Evolutionary conservation across 2,329 filamentous ascomycete genomes (phyloP).

Genomic region (Beauveria medogensis): DNA sequence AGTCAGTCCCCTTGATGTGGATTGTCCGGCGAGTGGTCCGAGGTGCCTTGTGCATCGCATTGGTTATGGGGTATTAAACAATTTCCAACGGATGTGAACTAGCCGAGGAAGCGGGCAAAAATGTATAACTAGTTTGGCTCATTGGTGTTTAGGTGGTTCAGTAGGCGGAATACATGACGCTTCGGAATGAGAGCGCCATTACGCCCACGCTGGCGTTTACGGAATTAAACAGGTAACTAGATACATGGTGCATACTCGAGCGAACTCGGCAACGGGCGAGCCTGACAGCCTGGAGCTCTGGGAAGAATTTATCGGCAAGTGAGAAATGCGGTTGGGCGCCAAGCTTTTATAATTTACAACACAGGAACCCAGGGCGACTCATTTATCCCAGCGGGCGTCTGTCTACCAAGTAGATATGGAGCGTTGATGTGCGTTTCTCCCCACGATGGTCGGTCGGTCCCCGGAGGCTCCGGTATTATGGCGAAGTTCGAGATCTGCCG

Average conservation of each 20-base stretch:
- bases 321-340: neutral
- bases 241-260: neutral
- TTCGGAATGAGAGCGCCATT: neutral
- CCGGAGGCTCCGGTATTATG: too few relatives aligned
- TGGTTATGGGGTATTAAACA: too few relatives aligned
- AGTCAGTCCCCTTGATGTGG: too few relatives aligned
- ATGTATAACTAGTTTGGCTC: too few relatives aligned
- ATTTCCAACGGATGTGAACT: too few relatives aligned
- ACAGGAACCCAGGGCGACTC: neutral
- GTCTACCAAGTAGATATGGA: neutral
- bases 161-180: neutral
- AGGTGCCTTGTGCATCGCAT: too few relatives aligned
- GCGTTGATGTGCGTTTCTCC: neutral
- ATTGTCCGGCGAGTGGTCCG: too few relatives aligned
- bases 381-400: neutral
- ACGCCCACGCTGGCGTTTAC: neutral
- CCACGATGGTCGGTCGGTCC: too few relatives aligned
- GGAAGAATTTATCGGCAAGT: neutral
- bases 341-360: neutral
- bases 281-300: neutral
- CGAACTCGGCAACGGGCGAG: neutral
- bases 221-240: neutral
- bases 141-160: too few relatives aligned
- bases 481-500: neutral
- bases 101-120: too few relatives aligned